Base-by-base conservation (phyloP, 345 rosid genomes). In the Mercurialis annua region DNA sequence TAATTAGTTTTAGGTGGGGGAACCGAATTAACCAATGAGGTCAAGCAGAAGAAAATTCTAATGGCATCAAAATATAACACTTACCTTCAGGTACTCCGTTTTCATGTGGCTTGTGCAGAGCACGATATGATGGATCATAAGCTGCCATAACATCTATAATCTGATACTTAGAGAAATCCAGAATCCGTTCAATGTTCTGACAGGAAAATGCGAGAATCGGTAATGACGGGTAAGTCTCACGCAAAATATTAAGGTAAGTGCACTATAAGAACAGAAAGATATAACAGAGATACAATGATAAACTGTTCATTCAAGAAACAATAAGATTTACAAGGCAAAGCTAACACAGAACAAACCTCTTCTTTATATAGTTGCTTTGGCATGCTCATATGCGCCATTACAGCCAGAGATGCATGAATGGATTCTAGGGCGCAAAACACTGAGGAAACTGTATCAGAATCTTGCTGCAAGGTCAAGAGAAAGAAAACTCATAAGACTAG, bases 81-180 rank as follows among this genome's bases (percentile, higher is more conserved):
- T 62, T 76, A 94, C 99, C 98, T 84, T 87, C 97, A 78, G 74
- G 81, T 65, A 75, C 80, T 66, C 79, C 86, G 73, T 83, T 86
- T 60, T 89, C 97, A 72, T 71, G 82, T 62, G 99, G 87, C 85
- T 77, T 89, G 68, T 89, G 95, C 82, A 87, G 62, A 62, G 84
- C 86, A 59, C 97, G 97, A 75, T 83, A 94, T 27, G 93, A 69
- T 60, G 98, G 96, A 84, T 94, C 99, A 83, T 81, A 89, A 68
- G 97, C 92, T 62, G 87, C 88, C 93, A 94, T 89, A 51, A 92
- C 85, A 59, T 83, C 95, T 74, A 79, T 76, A 74, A 94, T 83
- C 77, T 92, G 99, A 82, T 81, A 96, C 76, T 93, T 87, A 53
- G 97, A 86, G 77, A 92, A 92, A 84, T 92, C 99, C 78, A 94